Base-by-base conservation (phyloP, 768 basidiomycete genomes). In the Tricholoma furcatifolium region DNA sequence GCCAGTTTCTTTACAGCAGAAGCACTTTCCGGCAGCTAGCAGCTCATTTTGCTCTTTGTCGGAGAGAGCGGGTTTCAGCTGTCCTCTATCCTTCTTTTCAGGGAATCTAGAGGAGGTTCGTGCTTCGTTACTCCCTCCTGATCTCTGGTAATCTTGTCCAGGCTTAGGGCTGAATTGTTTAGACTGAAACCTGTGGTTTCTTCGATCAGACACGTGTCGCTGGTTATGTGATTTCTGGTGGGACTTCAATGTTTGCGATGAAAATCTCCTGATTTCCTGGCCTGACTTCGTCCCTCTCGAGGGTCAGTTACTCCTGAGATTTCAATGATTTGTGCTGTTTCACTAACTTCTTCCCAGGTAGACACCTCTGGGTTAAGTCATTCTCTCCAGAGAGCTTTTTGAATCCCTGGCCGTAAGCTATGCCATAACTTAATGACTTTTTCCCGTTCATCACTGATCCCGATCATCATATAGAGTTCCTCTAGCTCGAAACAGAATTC, bases 391-490 rank as follows among this genome's bases (percentile, higher is more conserved):
- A 56, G 45, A 5, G 27, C 50, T 23, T 51, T 35, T 12, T 47
- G 43, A 24, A 56, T 56, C 9, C 24, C 10, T 27, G 30, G 15
- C 4, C 18, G 43, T 6, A 44, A 44, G 9, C 27, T 20, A 44
- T 44, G 30, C 43, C 72, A 79, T 0, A 78, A 56, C 9, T 63
- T 60, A 10, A 65, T 57, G 0, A 73, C 67, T 10, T 60, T 34
- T 12, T 73, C 68, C n/a, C n/a, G n/a, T n/a, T n/a, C n/a, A n/a
- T n/a, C n/a, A n/a, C n/a, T n/a, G n/a, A n/a, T n/a, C n/a, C n/a
- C n/a, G n/a, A n/a, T n/a, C n/a, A n/a, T n/a, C n/a, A n/a, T n/a
- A n/a, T n/a, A n/a, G n/a, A n/a, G n/a, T n/a, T n/a, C n/a, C n/a
- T n/a, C n/a, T n/a, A n/a, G n/a, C n/a, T n/a, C n/a, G n/a, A n/a